Evolutionary conservation across 176 grass and related monocot genomes (phyloP).

Genomic region (Carex myosuroides): DNA sequence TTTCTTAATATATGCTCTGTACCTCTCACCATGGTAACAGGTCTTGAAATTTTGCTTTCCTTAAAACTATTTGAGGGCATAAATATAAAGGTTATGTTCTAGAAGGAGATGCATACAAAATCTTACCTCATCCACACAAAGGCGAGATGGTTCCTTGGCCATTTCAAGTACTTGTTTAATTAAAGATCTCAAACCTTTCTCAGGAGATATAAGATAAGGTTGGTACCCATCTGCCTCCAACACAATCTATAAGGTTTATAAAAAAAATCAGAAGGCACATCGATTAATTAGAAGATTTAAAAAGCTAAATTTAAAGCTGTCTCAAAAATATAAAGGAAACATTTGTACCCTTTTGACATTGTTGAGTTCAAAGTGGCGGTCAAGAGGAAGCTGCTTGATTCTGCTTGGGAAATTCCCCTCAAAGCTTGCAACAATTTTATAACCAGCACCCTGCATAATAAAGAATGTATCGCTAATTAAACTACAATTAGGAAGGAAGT

Average conservation of each 20-base stretch:
- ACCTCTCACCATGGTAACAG: background rate
- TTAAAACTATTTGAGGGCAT: background rate
- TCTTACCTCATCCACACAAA: slow-evolving; percentile 88
- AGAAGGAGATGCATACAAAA: background rate
- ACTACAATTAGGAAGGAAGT: background rate
- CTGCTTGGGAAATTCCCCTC: slow-evolving; percentile 88
- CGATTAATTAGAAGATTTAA: background rate
- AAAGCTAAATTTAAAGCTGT: background rate
- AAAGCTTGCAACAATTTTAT: slow-evolving; percentile 93
- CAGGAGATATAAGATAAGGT: slow-evolving; percentile 92
- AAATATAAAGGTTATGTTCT: background rate
- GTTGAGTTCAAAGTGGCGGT: slow-evolving; percentile 81
- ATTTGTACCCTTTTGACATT: slow-evolving; percentile 85
- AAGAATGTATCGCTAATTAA: background rate
- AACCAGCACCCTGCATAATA: slow-evolving; percentile 60
- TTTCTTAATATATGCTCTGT: background rate
- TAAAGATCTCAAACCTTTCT: slow-evolving; percentile 89
- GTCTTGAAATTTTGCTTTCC: background rate
- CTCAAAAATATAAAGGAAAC: background rate
- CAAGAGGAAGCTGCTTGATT: slow-evolving; percentile 83
- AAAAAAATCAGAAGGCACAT: slow-evolving; percentile 19
- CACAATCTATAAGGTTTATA: slow-evolving; percentile 56
- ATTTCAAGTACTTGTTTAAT: slow-evolving; percentile 95
- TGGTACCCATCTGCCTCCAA: slow-evolving; percentile 94
- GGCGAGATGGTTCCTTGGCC: slow-evolving; percentile 83